Conservation (phyloP, 106 monocot species). For the Narthecium ossifragum region DNA sequence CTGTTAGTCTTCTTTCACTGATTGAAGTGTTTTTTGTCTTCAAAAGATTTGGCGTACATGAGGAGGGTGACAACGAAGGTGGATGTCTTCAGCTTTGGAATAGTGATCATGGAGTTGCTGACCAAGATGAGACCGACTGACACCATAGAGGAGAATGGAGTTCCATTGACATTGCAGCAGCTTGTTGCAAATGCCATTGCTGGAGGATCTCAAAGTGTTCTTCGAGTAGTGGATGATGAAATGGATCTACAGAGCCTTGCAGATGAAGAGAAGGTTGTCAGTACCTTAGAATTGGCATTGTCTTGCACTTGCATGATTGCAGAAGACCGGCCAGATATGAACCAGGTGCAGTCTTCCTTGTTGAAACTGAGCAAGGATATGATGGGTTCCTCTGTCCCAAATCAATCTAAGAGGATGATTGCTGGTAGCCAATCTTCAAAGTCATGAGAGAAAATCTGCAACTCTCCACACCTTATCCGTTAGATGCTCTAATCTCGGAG, state of each 20-base stretch:
- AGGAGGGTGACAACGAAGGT: constrained; percentile 65
- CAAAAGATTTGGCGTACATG: constrained; percentile 84
- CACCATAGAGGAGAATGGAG: constrained; percentile 25
- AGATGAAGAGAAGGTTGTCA: constrained; percentile 37
- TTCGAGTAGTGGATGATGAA: constrained; percentile 33
- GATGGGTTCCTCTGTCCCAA: neutral
- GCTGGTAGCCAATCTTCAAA: too few relatives aligned
- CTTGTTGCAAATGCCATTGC: constrained; percentile 49
- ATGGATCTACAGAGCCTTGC: constrained; percentile 23
- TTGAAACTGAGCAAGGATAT: constrained; percentile 24
- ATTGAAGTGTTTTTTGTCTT: constrained; percentile 3
- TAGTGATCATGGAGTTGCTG: constrained; percentile 73
- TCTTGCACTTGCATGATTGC: constrained; percentile 42
- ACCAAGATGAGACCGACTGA: constrained; percentile 66
- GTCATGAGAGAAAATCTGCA: too few relatives aligned
- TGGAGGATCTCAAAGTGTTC: constrained; percentile 24
- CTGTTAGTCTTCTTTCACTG: neutral
- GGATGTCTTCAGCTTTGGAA: constrained; percentile 86
- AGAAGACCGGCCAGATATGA: constrained; percentile 72
- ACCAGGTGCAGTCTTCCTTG: constrained; percentile 37
- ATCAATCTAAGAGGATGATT: too few relatives aligned
- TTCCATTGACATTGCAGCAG: constrained; percentile 37
- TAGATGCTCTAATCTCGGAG: too few relatives aligned
- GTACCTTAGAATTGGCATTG: constrained; percentile 47
- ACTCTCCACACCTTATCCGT: too few relatives aligned